phyloP scores from a whole-genome alignment of 495 filamentous ascomycete species.

The Penicillium coprophilum region DNA sequence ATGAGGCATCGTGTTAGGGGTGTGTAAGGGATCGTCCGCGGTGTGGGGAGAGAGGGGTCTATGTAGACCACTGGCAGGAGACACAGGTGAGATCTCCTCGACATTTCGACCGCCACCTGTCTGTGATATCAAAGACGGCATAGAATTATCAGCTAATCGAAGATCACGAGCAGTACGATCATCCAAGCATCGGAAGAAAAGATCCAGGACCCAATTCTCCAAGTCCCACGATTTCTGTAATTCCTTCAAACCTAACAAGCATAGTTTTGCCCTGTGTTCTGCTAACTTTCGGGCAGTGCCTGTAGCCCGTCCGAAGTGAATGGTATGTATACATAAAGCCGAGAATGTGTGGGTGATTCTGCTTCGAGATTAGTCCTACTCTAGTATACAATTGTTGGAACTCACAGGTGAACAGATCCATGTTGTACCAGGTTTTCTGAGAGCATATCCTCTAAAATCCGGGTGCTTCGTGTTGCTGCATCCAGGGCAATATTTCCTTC shows the following conservation, averaged over 20 bases:
- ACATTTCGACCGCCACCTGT: background rate
- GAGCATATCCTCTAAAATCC: constrained; percentile 48
- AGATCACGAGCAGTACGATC: constrained; percentile 44
- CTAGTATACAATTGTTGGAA: background rate
- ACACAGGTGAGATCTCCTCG: constrained; percentile 1
- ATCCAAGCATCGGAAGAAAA: constrained; percentile 49
- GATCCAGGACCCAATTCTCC: constrained; percentile 47
- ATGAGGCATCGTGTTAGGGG: background rate
- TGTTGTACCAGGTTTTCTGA: constrained; percentile 48
- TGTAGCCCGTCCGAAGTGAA: constrained; percentile 39
- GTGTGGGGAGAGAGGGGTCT: background rate
- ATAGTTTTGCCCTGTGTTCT: constrained; percentile 48
- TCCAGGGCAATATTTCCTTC: constrained; percentile 42
- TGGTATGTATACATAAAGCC: constrained; percentile 49
- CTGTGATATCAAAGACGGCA: constrained; percentile 9
- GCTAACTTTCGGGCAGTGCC: constrained; percentile 43
- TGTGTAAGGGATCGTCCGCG: background rate
- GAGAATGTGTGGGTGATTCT: constrained; percentile 51
- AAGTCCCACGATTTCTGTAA: constrained; percentile 50
- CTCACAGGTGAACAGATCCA: constrained; percentile 45
- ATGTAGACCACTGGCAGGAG: background rate
- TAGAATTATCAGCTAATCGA: constrained; percentile 24
- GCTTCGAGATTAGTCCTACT: background rate
- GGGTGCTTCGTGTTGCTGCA: constrained; percentile 43
- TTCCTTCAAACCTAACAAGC: constrained; percentile 46